Conservation (phyloP, 768 basidiomycete genomes). For the Suillus occidentalis region DNA sequence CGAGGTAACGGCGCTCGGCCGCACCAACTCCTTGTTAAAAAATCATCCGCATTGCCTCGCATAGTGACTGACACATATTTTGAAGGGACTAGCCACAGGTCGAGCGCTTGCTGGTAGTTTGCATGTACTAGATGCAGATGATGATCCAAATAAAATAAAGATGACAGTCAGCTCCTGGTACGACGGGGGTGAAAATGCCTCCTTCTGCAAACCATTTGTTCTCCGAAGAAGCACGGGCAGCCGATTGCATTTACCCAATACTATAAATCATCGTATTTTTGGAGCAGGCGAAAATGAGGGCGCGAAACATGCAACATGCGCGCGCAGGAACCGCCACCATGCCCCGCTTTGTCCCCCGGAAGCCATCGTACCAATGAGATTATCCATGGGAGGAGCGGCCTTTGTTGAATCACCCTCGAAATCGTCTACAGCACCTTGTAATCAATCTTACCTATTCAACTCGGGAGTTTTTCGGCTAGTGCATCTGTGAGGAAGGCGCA, state of each 20-base stretch:
- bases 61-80: background rate
- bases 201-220: background rate
- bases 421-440: background rate
- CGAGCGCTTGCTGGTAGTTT: background rate
- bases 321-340: background rate
- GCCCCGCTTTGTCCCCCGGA: constrained; percentile 1
- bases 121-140: background rate
- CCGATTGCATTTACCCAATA: background rate
- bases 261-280: constrained; percentile 6
- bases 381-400: background rate
- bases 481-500: background rate
- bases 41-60: background rate
- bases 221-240: background rate
- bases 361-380: background rate
- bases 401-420: background rate
- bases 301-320: background rate
- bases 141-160: background rate
- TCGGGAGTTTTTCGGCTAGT: background rate
- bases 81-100: background rate
- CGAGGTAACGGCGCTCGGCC: background rate
- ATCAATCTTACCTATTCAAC: background rate
- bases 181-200: background rate
- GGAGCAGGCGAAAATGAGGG: constrained; percentile 7
- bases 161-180: background rate
- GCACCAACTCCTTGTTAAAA: background rate